Evolutionary conservation across 192 early-diverging fungal genomes (phyloP), one percentile per base, ranked within the genome.

Genomic region (Backusella psychrophila): DNA sequence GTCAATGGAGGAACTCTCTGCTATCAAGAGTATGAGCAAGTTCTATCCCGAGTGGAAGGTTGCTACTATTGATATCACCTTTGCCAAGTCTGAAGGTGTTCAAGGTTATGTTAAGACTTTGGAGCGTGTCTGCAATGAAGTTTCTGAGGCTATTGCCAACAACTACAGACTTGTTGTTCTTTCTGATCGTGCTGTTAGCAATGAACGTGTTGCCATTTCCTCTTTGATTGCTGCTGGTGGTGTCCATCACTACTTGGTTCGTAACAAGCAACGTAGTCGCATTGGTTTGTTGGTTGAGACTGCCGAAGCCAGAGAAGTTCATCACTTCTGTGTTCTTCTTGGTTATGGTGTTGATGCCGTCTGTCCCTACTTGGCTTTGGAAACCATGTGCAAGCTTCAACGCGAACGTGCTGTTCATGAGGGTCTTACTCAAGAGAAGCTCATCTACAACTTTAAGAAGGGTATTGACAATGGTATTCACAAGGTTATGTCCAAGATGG

Each of bases 401-500:
- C 93, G 96, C 68, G 96, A 98, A 80, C 82, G 84, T 71, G 89
- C 91, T 21, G 84, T 97, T 2, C 84, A 90, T 53, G 80, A 86
- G 17, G 87, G 90, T 7, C 75, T 93, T 35, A 79, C 91, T 17
- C 87, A 88, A 5, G 90, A 91, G 9, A 83, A 93, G 80, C 85
- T 97, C 23, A 82, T 95, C 66, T 85, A 85, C 81, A 96, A 95
- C 87, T 99, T 90, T 87, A 90, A 92, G 74, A 90, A 93, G 80
- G 96, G 94, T 1, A 85, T 91, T 35, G 94, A 96, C 79, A 94
- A 99, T 83, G 98, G 98, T 81, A 95, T 98, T 80, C 87, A 92
- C 59, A 99, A 99, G 86, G 96, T 99, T 71, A 99, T 98, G 97
- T 98, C 97, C 78, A 99, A 99, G 89, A 99, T 99, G 98, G 98